Percentiles rank a stretch among this genome's conserved stretches.
Conservation (phyloP, 139 green algal species). For the Micractinium sp. region DNA sequence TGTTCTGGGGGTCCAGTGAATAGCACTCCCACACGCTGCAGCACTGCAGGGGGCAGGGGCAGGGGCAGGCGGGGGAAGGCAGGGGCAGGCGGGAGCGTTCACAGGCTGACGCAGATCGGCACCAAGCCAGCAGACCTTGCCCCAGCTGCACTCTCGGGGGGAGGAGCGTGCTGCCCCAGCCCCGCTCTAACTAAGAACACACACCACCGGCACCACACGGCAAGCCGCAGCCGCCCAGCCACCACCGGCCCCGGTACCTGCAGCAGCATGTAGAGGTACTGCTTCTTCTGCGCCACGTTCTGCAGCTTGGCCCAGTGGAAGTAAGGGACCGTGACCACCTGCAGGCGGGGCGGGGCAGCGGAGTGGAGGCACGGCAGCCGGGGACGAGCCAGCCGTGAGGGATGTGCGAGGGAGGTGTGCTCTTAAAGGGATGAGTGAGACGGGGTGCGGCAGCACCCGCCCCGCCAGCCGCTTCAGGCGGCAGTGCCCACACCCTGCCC, state of each 20-base stretch:
- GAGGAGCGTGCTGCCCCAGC: no score
- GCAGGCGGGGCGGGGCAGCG: neutral
- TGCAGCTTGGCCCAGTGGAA: constrained; percentile 49
- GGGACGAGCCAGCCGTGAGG: neutral
- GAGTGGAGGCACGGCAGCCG: neutral
- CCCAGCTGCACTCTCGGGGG: no score
- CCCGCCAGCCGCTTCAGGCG: neutral
- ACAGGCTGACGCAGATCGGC: neutral
- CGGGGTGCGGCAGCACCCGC: no score
- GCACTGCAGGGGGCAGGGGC: neutral
- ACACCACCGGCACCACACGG: neutral
- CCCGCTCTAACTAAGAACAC: no score
- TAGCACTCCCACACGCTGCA: constrained; percentile 32
- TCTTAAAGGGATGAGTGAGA: neutral
- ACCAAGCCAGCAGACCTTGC: neutral
- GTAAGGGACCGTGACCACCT: constrained; percentile 53
- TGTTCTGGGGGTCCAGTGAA: constrained; percentile 4
- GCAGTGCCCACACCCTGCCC: neutral
- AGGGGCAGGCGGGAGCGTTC: neutral
- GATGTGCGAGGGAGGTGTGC: no score
- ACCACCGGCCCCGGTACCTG: constrained; percentile 7
- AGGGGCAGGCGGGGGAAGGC: neutral
- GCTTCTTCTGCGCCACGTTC: constrained; percentile 28
- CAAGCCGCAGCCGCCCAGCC: neutral
- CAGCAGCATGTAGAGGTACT: constrained; percentile 47